Conservation (phyloP, 2,329 filamentous ascomycete genomes). For the Alternaria angustiovoidea region DNA sequence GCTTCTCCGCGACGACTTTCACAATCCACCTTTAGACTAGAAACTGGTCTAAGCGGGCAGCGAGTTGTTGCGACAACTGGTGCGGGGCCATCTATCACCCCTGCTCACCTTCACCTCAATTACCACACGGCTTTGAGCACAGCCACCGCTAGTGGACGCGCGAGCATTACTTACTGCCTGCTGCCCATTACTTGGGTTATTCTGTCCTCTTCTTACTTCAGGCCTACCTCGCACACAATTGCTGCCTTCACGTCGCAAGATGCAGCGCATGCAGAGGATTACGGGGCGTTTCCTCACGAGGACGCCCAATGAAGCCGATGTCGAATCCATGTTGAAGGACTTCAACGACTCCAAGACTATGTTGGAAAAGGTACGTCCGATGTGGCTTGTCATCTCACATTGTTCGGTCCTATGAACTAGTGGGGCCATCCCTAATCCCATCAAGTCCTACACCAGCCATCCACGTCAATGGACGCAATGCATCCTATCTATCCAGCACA, state of each 20-base stretch:
- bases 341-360: slow-evolving; percentile 82
- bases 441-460: not conserved
- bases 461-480: not conserved
- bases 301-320: slow-evolving; percentile 78
- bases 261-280: slow-evolving; percentile 77
- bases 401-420: slow-evolving; percentile 20
- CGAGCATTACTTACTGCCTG: slow-evolving; percentile 9
- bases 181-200: slow-evolving; percentile 2
- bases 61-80: slow-evolving; percentile 1
- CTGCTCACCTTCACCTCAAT: slow-evolving; percentile 25
- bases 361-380: slow-evolving; percentile 69
- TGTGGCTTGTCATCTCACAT: slow-evolving; percentile 12
- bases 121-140: slow-evolving; percentile 28
- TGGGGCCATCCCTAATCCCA: slow-evolving; percentile 23
- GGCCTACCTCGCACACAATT: slow-evolving; percentile 23
- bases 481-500: not conserved
- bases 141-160: slow-evolving; percentile 28
- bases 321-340: slow-evolving; percentile 77
- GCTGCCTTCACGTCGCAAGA: slow-evolving; percentile 50
- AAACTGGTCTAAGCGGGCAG: not conserved
- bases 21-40: slow-evolving; percentile 13
- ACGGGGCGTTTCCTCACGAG: slow-evolving; percentile 76
- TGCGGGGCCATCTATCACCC: slow-evolving; percentile 18
- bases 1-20: slow-evolving; percentile 4
- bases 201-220: slow-evolving; percentile 4